These are phyloP conservation scores for Hygrocybe punicea DNA, from an alignment of 768 basidiomycete genomes.

Conservation along the genomic window DNA sequence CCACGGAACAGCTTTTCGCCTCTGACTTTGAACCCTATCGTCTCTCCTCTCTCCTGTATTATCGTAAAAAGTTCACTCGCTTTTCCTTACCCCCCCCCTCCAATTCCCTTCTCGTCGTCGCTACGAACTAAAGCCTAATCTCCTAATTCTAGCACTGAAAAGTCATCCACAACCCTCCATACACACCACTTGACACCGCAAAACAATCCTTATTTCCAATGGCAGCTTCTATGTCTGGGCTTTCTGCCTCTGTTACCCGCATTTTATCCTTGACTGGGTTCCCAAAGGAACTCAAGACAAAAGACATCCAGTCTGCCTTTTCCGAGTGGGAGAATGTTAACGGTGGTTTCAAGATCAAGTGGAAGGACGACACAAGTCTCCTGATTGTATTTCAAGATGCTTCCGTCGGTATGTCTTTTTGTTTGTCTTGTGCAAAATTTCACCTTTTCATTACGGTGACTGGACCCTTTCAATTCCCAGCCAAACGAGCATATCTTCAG, in stretches of 20 bases:
- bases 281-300: constrained; percentile 92
- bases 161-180: not conserved
- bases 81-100: not conserved
- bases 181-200: not conserved
- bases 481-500: constrained; percentile 92
- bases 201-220: not conserved
- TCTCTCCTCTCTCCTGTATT: constrained; percentile 1
- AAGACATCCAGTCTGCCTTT: constrained; percentile 91
- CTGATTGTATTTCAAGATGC: constrained; percentile 94
- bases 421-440: not conserved
- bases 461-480: constrained; percentile 44
- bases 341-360: constrained; percentile 98
- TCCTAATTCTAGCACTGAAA: not conserved
- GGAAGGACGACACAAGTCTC: constrained; percentile 95
- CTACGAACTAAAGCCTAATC: not conserved
- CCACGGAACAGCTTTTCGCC: not conserved
- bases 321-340: constrained; percentile 79
- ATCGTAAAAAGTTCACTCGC: constrained; percentile 4
- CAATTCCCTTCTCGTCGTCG: not conserved
- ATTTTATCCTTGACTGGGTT: constrained; percentile 93
- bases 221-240: constrained; percentile 62
- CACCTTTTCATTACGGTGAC: constrained; percentile 4
- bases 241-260: constrained; percentile 93
- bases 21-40: not conserved
- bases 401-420: constrained; percentile 66